Evolutionary conservation across 2,329 filamentous ascomycete species (phyloP), one percentile per base, ranked within the genome.

Genomic region (Apiospora hydei): DNA sequence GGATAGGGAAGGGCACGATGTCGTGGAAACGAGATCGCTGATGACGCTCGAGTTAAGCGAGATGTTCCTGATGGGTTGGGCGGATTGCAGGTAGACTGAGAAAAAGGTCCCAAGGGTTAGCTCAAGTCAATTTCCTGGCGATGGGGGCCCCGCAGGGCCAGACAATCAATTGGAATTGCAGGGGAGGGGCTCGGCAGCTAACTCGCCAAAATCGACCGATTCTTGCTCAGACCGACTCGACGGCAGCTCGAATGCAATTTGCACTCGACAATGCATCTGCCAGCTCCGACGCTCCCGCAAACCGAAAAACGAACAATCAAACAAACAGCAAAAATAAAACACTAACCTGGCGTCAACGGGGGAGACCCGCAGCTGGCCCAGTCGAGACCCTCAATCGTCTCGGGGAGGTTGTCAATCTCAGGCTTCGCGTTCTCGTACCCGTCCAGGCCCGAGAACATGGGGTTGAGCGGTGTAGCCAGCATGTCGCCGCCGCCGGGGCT

Each of bases 321-420:
- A 72, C 66, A 7, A 8, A 8, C 53, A 21, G 70, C 66, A 30
- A 69, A 72, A 74, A 74, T 70, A 49, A 34, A n/a, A 26, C 41
- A 90, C 94, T 86, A 92, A 97, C 94, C 91, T 89, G 95, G 95
- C 78, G 94, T 97, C 89, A 97, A 90, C 34, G 94, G 94, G 69
- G 95, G 95, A 44, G 95, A 97, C 72, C 89, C 89, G 73, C 91
- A 92, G 81, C 88, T 91, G 72, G 92, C 87, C 92, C 94, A 97
- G 77, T 96, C 93, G 75, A 93, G 87, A 75, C 86, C 87, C 70
- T 93, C 90, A 71, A 96, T 88, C 74, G 91, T 91, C 84, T 96
- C 94, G 26, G 90, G 88, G 77, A 91, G 88, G 30, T 91, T 88
- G 73, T 94, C 92, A 67, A 88, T 87, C 78, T 96, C 92, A 75